Base-by-base conservation (phyloP, 306 rosid species). In the Vigna angularis region DNA sequence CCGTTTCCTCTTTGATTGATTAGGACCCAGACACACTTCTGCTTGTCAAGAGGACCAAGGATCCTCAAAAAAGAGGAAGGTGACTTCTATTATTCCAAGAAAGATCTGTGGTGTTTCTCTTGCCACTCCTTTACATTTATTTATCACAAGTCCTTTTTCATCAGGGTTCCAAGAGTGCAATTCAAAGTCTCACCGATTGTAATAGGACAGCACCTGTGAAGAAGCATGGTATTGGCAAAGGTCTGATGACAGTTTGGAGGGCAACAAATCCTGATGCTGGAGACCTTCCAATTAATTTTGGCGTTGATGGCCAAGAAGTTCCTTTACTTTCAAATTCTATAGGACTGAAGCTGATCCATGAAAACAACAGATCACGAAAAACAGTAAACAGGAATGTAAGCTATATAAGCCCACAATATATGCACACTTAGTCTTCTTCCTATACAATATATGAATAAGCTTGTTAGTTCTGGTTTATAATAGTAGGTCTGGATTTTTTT, bases 161-260 rank as follows among this genome's bases (percentile, higher is more conserved):
- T 80, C 79, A 94, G 97, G 93, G 81, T 85, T 77, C 87, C 3
- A 68, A 72, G 83, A 73, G 84, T 79, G 88, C 78, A 76, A 77
- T 83, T 68, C 72, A 69, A 71, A 86, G 55, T 62, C 84, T 24
- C 6, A 55, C 67, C 2, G 64, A 44, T 70, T 77, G 76, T 67
- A 75, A 67, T 65, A 81, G 49, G 62, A 72, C 66, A 65, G 75
- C 85, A 57, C 81, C 88, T 1, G 79, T 69, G 57, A 88, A 66
- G 83, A 91, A 85, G 81, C 91, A 93, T 83, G 98, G 99, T 74
- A 81, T 91, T 36, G 99, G 99, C 79, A 95, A 95, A 86, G 98
- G 99, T 81, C 84, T 95, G 87, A 95, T 95, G 99, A 91, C 98
- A 47, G 94, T 83, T 68, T 95, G 99, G 98, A 88, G 85, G 88